These are phyloP conservation scores for Gonium pectorale DNA, from an alignment of 139 green algal species.

Conservation along the genomic window DNA sequence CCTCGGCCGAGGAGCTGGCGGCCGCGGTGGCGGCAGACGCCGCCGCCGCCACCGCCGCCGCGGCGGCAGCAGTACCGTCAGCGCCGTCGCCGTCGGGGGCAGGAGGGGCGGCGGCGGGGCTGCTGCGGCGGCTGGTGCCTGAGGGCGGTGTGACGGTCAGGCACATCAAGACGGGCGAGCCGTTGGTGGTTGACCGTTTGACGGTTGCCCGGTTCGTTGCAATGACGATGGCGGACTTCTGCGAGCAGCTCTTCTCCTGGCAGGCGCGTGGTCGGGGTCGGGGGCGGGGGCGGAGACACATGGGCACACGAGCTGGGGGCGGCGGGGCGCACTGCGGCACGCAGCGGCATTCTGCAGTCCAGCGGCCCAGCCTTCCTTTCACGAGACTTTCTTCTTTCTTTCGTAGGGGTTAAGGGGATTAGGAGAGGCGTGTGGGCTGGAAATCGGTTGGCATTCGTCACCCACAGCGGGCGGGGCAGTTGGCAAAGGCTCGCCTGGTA, in stretches of 20 bases:
- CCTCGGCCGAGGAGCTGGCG: conserved; percentile 16
- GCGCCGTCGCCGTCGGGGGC: background rate
- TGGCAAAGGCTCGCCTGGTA: no score
- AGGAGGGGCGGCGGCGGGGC: background rate
- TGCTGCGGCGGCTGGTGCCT: conserved; percentile 18
- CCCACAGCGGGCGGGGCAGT: no score
- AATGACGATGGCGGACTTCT: conserved; percentile 60
- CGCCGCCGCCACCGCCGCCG: background rate
- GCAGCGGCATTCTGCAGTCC: no score
- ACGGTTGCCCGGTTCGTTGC: conserved; percentile 44
- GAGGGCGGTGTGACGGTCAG: conserved; percentile 37
- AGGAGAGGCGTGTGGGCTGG: no score
- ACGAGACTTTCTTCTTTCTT: no score
- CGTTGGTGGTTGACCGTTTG: conserved; percentile 38
- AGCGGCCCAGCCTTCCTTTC: no score
- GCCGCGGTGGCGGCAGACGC: background rate
- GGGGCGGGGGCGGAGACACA: no score
- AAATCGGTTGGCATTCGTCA: no score
- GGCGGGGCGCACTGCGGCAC: no score
- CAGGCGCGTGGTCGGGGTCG: conserved; percentile 1
- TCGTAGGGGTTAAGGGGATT: no score
- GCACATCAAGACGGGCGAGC: conserved; percentile 55
- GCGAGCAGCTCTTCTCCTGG: conserved; percentile 57
- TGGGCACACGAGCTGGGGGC: no score
- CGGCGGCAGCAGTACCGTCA: background rate